Base-by-base conservation (phyloP, 257 asterid species). In the Nicotiana noctiflora region DNA sequence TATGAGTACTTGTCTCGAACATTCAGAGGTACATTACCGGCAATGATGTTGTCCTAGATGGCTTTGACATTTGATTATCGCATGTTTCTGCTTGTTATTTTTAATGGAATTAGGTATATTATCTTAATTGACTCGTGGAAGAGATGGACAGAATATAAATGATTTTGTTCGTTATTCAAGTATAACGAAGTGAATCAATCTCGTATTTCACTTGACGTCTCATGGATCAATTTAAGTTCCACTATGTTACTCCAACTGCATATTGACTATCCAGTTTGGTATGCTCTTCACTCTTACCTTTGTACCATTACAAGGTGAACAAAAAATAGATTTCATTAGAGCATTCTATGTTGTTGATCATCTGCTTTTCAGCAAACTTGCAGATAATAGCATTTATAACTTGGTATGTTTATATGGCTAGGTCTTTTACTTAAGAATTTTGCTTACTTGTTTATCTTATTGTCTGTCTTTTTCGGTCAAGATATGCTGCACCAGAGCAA, bases 401-500 rank as follows among this genome's bases (percentile, higher is more conserved):
- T 72, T 72, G 60, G 8, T 46, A 72, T 46, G 19, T 72, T 23
- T 32, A 11, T n/a, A 25, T 46, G 60, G 32, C 17, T 74, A 11
- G 46, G 27, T 76, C 44, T 81, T 74, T 8, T 23, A 63, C 25
- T 21, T 76, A 29, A 34, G 34, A 5, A 34, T 77, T 51, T 67
- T 6, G 53, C 49, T 62, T 46, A 72, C 37, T 74, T 74, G 4
- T 49, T 72, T 74, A 13, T 23, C 78, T 74, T 49, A 74, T 9
- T 74, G 9, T 37, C 53, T 23, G 13, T 49, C 17, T 65, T 84
- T 77, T 51, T 14, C 1, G 75, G 21, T 79, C 37, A 89, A 95
- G 98, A 88, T 94, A 96, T 82, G 89, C 97, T 81, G 98, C 99
- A 77, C 99, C 99, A n/a, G 99, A 95, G 86, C 99, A 95, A 82